Evolutionary conservation across 179 eudicot genomes (phyloP).

Genomic region (Amaranthus tricolor): DNA sequence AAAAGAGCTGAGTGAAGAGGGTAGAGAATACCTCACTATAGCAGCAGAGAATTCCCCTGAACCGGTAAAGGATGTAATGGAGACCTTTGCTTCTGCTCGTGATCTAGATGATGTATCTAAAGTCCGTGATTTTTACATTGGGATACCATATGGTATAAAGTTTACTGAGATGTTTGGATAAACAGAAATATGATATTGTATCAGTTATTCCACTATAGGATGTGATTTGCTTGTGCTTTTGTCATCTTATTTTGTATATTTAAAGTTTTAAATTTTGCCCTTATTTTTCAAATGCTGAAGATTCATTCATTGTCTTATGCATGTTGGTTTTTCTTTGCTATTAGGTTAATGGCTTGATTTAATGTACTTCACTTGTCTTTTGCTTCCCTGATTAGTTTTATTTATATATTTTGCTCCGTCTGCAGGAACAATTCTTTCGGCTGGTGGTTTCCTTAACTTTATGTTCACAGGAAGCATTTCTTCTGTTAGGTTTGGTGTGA

Average conservation of each 20-base stretch:
- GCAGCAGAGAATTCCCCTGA: slow-evolving; percentile 86
- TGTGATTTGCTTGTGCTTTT: background rate
- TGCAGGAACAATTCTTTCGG: slow-evolving; percentile 71
- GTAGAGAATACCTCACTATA: slow-evolving; percentile 55
- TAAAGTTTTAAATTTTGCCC: background rate
- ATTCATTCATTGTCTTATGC: background rate
- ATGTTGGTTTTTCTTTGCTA: background rate
- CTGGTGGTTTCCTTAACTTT: slow-evolving; percentile 84
- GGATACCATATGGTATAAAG: slow-evolving; percentile 87
- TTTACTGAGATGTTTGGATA: slow-evolving; percentile 9
- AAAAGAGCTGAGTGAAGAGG: slow-evolving; percentile 66
- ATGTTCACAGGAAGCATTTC: slow-evolving; percentile 82
- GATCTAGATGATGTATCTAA: slow-evolving; percentile 61
- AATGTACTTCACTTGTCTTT: background rate
- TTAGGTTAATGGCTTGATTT: background rate
- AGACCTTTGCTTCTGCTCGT: slow-evolving; percentile 69
- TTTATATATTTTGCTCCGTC: slow-evolving; percentile 12
- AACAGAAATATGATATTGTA: background rate
- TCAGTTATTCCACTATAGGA: background rate
- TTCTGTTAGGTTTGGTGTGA: slow-evolving; percentile 83
- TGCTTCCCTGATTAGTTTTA: slow-evolving; percentile 4
- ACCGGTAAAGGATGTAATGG: slow-evolving; percentile 88
- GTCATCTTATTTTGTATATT: background rate
- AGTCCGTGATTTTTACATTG: slow-evolving; percentile 79
- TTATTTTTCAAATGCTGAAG: background rate